These are phyloP conservation scores for Baorangia bicolor DNA, from an alignment of 768 basidiomycete genomes.

Conservation along the genomic window DNA sequence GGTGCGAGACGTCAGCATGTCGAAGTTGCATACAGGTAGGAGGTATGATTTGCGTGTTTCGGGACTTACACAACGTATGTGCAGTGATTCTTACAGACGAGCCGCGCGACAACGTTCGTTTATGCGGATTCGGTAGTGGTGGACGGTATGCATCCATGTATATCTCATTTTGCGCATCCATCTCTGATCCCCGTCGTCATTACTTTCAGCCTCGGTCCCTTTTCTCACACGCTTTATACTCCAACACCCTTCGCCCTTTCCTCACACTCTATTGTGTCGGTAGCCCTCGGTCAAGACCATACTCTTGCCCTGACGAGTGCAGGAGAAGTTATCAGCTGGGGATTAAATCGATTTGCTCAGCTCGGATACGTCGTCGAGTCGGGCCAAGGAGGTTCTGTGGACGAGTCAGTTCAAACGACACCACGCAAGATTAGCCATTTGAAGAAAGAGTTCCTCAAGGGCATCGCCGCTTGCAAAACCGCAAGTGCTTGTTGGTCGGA, in stretches of 20 bases:
- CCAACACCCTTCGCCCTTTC: slow-evolving; percentile 62
- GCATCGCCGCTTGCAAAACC: slow-evolving; percentile 83
- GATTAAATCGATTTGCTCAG: slow-evolving; percentile 84
- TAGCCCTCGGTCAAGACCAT: slow-evolving; percentile 93
- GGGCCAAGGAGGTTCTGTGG: slow-evolving; percentile 42
- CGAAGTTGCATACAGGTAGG: slow-evolving; percentile 83
- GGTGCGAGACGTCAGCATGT: slow-evolving; percentile 74
- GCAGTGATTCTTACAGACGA: slow-evolving; percentile 71
- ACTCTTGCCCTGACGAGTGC: slow-evolving; percentile 78
- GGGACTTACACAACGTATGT: not conserved
- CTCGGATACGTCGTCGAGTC: slow-evolving; percentile 82
- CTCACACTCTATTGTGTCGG: slow-evolving; percentile 52
- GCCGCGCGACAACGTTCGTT: slow-evolving; percentile 63
- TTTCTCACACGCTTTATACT: slow-evolving; percentile 75
- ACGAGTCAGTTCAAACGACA: slow-evolving; percentile 73
- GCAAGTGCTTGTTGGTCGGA: slow-evolving; percentile 90
- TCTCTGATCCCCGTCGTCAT: not conserved
- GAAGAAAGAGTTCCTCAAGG: slow-evolving; percentile 74
- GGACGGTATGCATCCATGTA: slow-evolving; percentile 60
- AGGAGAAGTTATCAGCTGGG: slow-evolving; percentile 91
- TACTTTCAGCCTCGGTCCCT: slow-evolving; percentile 60
- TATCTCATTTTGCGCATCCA: not conserved
- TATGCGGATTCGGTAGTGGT: slow-evolving; percentile 89
- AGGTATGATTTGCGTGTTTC: not conserved
- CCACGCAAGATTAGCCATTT: slow-evolving; percentile 78